phyloP scores from a whole-genome alignment of 2,329 filamentous ascomycete species.

The Trematosphaeria pertusa region DNA sequence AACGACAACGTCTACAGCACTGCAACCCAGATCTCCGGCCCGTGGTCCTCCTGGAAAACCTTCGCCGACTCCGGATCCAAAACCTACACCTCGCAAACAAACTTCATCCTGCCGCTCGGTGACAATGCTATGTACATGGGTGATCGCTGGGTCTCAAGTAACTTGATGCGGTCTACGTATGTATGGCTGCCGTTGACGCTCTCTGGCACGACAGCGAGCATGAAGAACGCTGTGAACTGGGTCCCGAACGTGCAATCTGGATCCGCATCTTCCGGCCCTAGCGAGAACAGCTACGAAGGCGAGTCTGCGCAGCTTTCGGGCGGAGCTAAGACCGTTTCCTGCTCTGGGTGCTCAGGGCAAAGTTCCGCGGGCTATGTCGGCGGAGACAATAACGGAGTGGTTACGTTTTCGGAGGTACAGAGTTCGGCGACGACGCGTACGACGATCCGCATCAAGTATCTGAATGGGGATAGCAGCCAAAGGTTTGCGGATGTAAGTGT shows the following conservation, averaged over 20 bases:
- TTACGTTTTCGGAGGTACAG: slow-evolving; percentile 57
- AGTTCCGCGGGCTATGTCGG: slow-evolving; percentile 58
- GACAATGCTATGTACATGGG: slow-evolving; percentile 66
- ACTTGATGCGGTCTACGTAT: slow-evolving; percentile 68
- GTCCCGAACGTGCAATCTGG: slow-evolving; percentile 55
- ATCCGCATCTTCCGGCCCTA: slow-evolving; percentile 53
- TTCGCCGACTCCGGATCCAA: slow-evolving; percentile 65
- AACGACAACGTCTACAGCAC: slow-evolving; percentile 72
- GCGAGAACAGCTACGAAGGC: slow-evolving; percentile 60
- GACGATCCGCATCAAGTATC: slow-evolving; percentile 63
- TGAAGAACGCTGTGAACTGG: slow-evolving; percentile 64
- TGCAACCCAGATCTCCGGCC: slow-evolving; percentile 62
- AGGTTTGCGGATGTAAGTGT: slow-evolving; percentile 63
- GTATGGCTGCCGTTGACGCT: slow-evolving; percentile 69
- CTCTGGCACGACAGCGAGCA: slow-evolving; percentile 58
- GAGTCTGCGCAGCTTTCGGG: slow-evolving; percentile 56
- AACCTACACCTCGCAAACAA: slow-evolving; percentile 68
- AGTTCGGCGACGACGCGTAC: slow-evolving; percentile 54
- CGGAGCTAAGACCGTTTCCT: slow-evolving; percentile 56
- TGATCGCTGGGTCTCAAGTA: slow-evolving; percentile 69
- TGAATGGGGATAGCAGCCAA: slow-evolving; percentile 62
- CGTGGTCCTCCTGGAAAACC: slow-evolving; percentile 67
- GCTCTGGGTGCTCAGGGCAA: slow-evolving; percentile 59
- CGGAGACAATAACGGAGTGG: slow-evolving; percentile 55
- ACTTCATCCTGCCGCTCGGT: slow-evolving; percentile 61